Conservation (phyloP, 179 eudicot genomes). For the Beta lomatogona region DNA sequence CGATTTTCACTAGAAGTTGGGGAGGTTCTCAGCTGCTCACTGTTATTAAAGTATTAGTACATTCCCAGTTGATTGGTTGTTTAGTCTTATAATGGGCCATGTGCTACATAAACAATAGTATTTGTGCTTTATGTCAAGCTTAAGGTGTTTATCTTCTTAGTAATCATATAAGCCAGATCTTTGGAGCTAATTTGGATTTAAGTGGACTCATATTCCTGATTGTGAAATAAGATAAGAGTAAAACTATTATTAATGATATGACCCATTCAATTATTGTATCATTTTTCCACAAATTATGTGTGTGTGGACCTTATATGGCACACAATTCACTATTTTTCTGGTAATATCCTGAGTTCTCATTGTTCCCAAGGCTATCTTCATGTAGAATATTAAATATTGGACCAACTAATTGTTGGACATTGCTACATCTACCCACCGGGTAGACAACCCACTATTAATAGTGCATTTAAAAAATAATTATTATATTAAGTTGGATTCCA, state of each 20-base stretch:
- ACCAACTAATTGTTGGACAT: background rate
- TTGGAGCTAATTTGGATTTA: background rate
- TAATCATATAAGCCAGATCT: background rate
- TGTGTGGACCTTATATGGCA: slow-evolving; percentile 13
- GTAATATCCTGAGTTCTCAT: background rate
- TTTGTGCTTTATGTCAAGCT: background rate
- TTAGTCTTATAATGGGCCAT: background rate
- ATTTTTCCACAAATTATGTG: background rate
- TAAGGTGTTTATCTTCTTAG: background rate
- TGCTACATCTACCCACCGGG: too few relatives aligned
- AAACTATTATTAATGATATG: background rate
- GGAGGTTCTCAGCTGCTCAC: too few relatives aligned
- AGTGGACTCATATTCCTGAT: background rate
- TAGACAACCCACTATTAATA: too few relatives aligned
- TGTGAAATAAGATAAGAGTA: background rate
- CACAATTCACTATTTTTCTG: background rate
- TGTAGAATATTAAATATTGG: background rate
- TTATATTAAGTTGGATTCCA: too few relatives aligned
- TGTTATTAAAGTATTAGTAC: too few relatives aligned
- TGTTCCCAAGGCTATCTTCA: background rate
- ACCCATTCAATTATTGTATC: background rate
- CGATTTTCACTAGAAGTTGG: too few relatives aligned
- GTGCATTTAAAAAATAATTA: too few relatives aligned
- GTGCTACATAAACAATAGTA: background rate
- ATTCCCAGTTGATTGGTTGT: too few relatives aligned